A percentile compares a stretch with the other conserved stretches of the same genome.
Conservation (phyloP, 1,284 basidiomycete species). For the Ganoderma multipileum region DNA sequence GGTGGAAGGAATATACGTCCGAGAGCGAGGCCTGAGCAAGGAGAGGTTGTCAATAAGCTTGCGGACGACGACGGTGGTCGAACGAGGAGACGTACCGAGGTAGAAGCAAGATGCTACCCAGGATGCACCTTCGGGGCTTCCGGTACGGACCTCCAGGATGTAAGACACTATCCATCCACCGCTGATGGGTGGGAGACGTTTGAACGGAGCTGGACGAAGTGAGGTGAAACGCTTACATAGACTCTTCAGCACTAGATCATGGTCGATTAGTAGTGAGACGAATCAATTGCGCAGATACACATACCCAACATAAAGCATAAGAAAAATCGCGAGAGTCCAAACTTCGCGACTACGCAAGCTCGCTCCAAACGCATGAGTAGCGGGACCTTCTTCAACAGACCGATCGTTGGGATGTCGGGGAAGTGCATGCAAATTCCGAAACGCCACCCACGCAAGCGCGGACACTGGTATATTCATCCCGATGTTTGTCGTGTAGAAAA, state of each 20-base stretch:
- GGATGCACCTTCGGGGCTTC: conserved; percentile 40
- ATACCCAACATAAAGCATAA: conserved; percentile 43
- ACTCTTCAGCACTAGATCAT: conserved; percentile 40
- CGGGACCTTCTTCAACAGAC: conserved; percentile 7
- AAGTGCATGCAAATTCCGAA: conserved; percentile 34
- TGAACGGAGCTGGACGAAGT: background rate
- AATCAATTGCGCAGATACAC: background rate
- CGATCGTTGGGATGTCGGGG: conserved; percentile 31
- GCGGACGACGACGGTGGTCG: background rate
- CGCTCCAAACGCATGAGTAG: conserved; percentile 24
- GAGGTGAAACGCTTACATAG: conserved; percentile 35
- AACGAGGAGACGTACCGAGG: conserved; percentile 31
- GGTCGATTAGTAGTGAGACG: background rate
- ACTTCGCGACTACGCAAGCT: conserved; percentile 38
- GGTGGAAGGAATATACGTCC: conserved; percentile 41
- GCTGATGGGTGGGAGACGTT: background rate
- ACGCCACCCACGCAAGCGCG: conserved; percentile 36
- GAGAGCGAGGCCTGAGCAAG: conserved; percentile 37
- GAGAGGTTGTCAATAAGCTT: background rate
- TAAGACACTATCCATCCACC: conserved; percentile 44
- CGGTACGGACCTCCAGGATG: conserved; percentile 39
- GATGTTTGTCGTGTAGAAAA: conserved; percentile 40
- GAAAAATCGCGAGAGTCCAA: conserved; percentile 42
- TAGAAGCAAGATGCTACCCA: conserved; percentile 44
- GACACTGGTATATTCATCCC: conserved; percentile 39